These are phyloP conservation scores for Dichotomocladium elegans DNA, from an alignment of 371 early-diverging fungal species.

Conservation along the genomic window DNA sequence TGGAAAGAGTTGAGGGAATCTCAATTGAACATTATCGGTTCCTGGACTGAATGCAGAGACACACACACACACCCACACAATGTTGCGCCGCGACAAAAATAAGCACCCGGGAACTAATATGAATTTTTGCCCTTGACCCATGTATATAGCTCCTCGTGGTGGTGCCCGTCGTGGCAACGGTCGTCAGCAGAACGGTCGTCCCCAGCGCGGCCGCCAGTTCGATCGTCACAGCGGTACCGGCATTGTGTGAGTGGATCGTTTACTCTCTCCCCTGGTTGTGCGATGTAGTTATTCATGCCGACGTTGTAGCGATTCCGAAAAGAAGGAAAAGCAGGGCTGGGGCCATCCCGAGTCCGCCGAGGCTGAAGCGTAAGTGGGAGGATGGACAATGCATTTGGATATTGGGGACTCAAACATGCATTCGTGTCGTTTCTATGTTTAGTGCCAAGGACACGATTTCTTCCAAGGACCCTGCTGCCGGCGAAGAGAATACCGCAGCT, in stretches of 20 bases:
- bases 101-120: too few relatives aligned
- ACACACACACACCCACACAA: too few relatives aligned
- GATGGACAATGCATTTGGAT: not conserved
- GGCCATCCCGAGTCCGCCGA: constrained; percentile 57
- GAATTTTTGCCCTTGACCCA: too few relatives aligned
- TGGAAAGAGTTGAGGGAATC: too few relatives aligned
- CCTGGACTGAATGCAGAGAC: too few relatives aligned
- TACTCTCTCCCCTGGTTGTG: not conserved
- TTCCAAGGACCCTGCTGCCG: constrained; percentile 40
- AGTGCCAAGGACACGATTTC: constrained; percentile 29
- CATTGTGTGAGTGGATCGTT: constrained; percentile 43
- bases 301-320: constrained; percentile 61
- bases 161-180: constrained; percentile 39
- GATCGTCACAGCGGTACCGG: constrained; percentile 83
- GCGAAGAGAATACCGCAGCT: constrained; percentile 32
- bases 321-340: constrained; percentile 84
- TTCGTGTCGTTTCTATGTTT: not conserved
- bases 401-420: not conserved
- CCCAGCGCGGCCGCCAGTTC: constrained; percentile 60
- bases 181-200: constrained; percentile 49
- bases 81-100: too few relatives aligned
- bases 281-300: not conserved
- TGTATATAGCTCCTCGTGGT: constrained; percentile 19
- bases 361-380: constrained; percentile 36
- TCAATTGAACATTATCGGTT: too few relatives aligned